phyloP scores from a whole-genome alignment of 768 basidiomycete genomes.

The Boletellus ananas region DNA sequence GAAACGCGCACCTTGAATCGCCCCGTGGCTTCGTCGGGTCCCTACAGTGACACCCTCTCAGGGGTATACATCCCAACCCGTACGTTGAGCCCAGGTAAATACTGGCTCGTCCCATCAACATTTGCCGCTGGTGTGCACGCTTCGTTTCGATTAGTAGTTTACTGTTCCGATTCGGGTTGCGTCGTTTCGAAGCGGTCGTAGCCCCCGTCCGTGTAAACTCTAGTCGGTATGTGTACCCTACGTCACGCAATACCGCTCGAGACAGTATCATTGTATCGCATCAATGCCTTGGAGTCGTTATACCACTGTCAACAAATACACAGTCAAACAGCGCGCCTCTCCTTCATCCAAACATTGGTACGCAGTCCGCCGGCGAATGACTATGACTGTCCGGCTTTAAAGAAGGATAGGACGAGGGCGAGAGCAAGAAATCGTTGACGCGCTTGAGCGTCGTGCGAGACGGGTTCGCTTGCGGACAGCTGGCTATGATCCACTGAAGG shows the following conservation, averaged over 20 bases:
- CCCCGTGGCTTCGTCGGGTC: constrained; percentile 67
- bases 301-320: not conserved
- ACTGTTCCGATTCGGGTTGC: constrained; percentile 42
- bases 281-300: not conserved
- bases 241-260: not conserved
- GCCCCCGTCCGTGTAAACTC: not conserved
- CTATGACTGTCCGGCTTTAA: not conserved
- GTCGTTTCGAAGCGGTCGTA: constrained; percentile 12
- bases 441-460: constrained; percentile 76
- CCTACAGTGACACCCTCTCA: constrained; percentile 70
- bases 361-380: not conserved
- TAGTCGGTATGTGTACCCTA: not conserved
- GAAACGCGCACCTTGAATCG: constrained; percentile 25
- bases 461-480: constrained; percentile 74
- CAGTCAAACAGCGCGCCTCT: not conserved
- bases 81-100: constrained; percentile 54
- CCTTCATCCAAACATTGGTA: not conserved
- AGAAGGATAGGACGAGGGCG: constrained; percentile 18
- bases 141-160: constrained; percentile 59
- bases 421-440: constrained; percentile 71
- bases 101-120: constrained; percentile 71
- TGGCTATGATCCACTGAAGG: constrained; percentile 83
- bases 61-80: constrained; percentile 63
- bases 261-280: not conserved
- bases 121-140: constrained; percentile 56